Evolutionary conservation across 352 stramenopile species (phyloP).

Genomic region (Phytophthora lateralis): DNA sequence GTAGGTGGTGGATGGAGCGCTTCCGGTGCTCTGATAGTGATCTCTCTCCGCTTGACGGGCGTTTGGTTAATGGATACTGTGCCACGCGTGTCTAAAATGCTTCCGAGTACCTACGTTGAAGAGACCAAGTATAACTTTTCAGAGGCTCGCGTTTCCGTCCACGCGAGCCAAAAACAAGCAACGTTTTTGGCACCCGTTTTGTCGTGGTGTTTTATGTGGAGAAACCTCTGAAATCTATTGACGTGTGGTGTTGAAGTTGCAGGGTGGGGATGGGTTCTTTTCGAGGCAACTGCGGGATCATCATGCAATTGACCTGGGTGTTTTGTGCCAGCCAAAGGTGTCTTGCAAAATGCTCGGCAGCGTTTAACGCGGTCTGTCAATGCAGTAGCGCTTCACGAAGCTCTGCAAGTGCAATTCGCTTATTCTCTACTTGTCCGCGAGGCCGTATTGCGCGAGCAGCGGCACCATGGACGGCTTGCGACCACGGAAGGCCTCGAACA

Average conservation of each 20-base stretch:
- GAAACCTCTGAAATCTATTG: conserved; percentile 20
- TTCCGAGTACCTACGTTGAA: neutral
- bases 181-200: no score
- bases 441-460: conserved; percentile 94
- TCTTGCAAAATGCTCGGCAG: neutral
- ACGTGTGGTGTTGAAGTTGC: conserved; percentile 27
- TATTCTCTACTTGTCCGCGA: conserved; percentile 52
- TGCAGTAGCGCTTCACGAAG: conserved; percentile 7
- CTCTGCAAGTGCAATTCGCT: conserved; percentile 1
- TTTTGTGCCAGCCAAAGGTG: conserved; percentile 2
- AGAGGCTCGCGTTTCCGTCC: neutral
- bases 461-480: conserved; percentile 93
- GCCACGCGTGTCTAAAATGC: neutral
- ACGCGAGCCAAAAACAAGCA: no score
- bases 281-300: neutral
- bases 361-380: conserved; percentile 7
- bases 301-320: conserved; percentile 6
- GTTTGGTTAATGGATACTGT: conserved; percentile 18
- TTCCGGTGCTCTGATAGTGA: conserved; percentile 8
- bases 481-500: conserved; percentile 96
- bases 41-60: neutral
- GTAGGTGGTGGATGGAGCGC: neutral
- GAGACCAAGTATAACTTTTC: conserved; percentile 1
- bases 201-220: conserved; percentile 17
- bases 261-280: conserved; percentile 13